Evolutionary conservation across 179 eudicot species (phyloP), one percentile per base, ranked within the genome.

Genomic region (Silene vulgaris): DNA sequence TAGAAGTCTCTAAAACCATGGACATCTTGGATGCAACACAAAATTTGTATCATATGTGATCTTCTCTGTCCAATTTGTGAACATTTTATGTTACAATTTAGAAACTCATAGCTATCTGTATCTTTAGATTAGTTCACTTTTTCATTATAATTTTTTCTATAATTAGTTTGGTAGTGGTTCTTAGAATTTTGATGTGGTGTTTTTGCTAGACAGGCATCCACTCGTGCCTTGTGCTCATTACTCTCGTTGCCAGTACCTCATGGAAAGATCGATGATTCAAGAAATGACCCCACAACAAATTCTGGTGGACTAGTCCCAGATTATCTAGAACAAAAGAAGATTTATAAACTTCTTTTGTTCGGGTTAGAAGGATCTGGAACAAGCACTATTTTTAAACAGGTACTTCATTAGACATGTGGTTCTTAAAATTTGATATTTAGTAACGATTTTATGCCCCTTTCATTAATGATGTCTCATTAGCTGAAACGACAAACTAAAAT

Each of bases 231-330:
- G 26, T 82, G 73, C 77, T 82, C 89, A 6, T 40, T 86, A 70
- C 83, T 86, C 37, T 82, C 84, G 17, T 80, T 86, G 86, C 87
- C 89, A 20, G 82, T 86, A 54, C 89, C 89, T 80, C 89, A 87
- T 78, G 74, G 71, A 70, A 66, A 65, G 37, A 28, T 79, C 69
- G 74, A 67, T 69, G 56, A 72, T 45, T 67, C 79, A 28, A 78
- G 59, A 40, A 80, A 70, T 50, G 74, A 70, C 9, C 16, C 61
- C 19, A 61, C 65, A 23, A 61, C 28, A 21, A 64, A 29, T 29
- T 26, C 35, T 29, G 2, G 17, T 64, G 68, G n/a, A 26, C 6
- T 64, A 14, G 68, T 64, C 35, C 68, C 37, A 14, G 17, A 64
- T 29, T 64, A 64, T 64, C 8, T 21, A 9, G 68, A 64, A 64